Percentiles rank a stretch among this genome's conserved stretches.
phyloP scores from a whole-genome alignment of 208 protist species.

The Crithidia bombi region DNA sequence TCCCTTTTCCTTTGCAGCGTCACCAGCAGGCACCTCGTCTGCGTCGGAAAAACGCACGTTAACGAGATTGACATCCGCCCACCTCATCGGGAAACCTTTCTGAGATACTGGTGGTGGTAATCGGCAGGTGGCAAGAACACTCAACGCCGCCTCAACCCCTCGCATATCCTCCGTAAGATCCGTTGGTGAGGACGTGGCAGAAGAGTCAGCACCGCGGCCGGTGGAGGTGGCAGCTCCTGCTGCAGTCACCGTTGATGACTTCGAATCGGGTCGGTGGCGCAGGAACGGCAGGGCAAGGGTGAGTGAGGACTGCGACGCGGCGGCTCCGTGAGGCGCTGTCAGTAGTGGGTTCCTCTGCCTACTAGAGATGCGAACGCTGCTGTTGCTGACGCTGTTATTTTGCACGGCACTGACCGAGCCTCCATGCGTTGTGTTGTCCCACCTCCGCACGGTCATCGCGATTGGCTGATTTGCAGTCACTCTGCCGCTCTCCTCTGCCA shows the following conservation, averaged over 20 bases:
- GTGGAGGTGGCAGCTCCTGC: background rate
- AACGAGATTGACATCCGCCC: constrained; percentile 40
- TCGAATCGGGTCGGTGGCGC: constrained; percentile 3
- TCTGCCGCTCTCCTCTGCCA: background rate
- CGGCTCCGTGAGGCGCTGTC: background rate
- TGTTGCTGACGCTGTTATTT: background rate
- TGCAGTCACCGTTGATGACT: background rate
- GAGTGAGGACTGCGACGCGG: background rate
- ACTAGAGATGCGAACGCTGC: background rate
- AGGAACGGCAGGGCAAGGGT: constrained; percentile 27
- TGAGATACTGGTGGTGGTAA: constrained; percentile 1
- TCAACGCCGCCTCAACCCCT: constrained; percentile 6
- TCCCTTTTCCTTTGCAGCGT: background rate
- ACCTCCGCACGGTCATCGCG: background rate
- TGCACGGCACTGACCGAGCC: background rate
- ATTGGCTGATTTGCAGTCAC: background rate
- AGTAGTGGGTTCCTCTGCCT: background rate
- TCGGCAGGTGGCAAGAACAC: constrained; percentile 10
- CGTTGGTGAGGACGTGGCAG: background rate
- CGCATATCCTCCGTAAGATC: background rate
- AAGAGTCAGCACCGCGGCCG: background rate
- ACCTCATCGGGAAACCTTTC: constrained; percentile 15
- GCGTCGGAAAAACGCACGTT: constrained; percentile 2
- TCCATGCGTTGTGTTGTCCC: background rate
- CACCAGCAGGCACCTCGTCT: background rate